phyloP scores from a whole-genome alignment of 2,329 filamentous ascomycete genomes.

The Penicillium sclerotigenum region DNA sequence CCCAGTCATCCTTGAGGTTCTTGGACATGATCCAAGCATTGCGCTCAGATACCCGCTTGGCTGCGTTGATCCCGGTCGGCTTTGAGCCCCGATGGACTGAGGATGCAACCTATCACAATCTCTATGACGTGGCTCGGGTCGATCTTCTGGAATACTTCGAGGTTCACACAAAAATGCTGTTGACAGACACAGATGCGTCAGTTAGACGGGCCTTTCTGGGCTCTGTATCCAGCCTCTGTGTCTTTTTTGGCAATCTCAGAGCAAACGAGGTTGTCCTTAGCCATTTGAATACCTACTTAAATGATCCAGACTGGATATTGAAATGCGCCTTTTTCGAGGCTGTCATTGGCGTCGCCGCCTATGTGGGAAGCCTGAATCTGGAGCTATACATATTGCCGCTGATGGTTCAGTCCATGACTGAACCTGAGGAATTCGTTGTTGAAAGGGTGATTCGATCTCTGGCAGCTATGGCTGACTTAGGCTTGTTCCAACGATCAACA shows the following conservation, averaged over 20 bases:
- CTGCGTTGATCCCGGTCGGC: conserved; percentile 69
- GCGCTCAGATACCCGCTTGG: conserved; percentile 75
- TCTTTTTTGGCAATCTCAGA: conserved; percentile 90
- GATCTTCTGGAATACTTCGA: conserved; percentile 85
- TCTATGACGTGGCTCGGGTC: conserved; percentile 82
- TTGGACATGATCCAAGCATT: conserved; percentile 88
- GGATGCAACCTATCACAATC: conserved; percentile 68
- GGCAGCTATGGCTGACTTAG: conserved; percentile 81
- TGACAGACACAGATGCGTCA: conserved; percentile 80
- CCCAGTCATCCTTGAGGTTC: conserved; percentile 78
- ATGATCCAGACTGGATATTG: conserved; percentile 92
- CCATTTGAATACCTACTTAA: conserved; percentile 94
- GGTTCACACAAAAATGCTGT: conserved; percentile 78
- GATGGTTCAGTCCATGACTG: conserved; percentile 91
- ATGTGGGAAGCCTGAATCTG: conserved; percentile 81
- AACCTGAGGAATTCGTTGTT: conserved; percentile 90
- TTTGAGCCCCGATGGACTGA: conserved; percentile 70
- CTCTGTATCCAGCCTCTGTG: conserved; percentile 85
- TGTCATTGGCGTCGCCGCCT: conserved; percentile 86
- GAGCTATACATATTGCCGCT: conserved; percentile 94
- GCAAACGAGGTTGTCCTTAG: conserved; percentile 95
- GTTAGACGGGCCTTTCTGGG: conserved; percentile 88
- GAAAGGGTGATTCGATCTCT: conserved; percentile 86
- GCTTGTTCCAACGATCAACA: conserved; percentile 77
- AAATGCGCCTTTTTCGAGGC: conserved; percentile 97